Conservation (phyloP, 163 green algal genomes). For the Scenedesmus sp. region DNA sequence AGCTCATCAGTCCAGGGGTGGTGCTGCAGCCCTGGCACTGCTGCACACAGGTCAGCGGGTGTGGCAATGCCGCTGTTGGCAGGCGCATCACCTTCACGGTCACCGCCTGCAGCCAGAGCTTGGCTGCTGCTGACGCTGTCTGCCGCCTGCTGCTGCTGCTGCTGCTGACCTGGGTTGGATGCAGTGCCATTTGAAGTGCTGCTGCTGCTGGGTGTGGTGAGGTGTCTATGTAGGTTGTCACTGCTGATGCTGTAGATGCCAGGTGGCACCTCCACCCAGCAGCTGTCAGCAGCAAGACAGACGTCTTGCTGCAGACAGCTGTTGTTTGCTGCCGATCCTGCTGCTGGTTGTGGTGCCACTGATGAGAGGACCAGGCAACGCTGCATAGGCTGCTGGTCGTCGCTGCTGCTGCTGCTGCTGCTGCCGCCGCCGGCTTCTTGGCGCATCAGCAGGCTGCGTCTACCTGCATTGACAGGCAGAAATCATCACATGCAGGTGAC, state of each 20-base stretch:
- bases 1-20: conserved; percentile 36
- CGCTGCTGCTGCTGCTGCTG: neutral
- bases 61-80: neutral
- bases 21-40: conserved; percentile 6
- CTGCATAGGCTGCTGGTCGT: neutral
- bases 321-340: neutral
- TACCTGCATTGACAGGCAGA: conserved; percentile 55
- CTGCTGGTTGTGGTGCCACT: neutral
- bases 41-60: conserved; percentile 21
- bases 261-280: conserved; percentile 72
- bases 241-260: conserved; percentile 71
- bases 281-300: no score
- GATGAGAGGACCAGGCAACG: conserved; percentile 32
- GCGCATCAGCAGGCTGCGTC: conserved; percentile 77
- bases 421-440: conserved; percentile 6
- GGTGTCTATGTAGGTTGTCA: neutral
- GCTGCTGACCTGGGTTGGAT: neutral
- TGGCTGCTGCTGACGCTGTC: neutral
- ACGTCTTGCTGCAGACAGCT: neutral
- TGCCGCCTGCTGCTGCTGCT: neutral
- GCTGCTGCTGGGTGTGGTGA: conserved; percentile 22
- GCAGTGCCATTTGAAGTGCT: neutral
- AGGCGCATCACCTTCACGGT: neutral
- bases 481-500: neutral
- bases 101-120: neutral